Evolutionary conservation across 176 grass and related monocot species (phyloP).

Genomic region (Oryza australiensis): DNA sequence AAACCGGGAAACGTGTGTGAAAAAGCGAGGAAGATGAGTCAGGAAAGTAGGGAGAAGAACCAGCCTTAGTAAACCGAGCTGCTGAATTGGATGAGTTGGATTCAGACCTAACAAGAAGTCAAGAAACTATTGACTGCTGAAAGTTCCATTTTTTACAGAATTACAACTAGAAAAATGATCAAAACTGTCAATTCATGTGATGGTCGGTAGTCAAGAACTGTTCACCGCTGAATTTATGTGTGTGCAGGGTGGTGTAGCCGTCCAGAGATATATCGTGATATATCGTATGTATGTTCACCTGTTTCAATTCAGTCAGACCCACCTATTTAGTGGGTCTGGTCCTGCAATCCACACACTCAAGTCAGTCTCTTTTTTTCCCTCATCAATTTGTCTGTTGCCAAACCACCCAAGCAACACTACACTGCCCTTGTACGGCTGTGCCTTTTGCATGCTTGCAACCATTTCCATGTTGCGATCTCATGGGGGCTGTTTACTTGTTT

Average conservation of each 20-base stretch:
- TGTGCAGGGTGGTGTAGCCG: too few relatives aligned
- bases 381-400: not conserved
- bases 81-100: not conserved
- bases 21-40: too few relatives aligned
- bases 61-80: too few relatives aligned
- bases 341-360: not conserved
- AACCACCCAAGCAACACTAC: not conserved
- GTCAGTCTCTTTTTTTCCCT: not conserved
- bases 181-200: not conserved
- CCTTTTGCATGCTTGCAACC: not conserved
- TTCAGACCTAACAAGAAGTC: not conserved
- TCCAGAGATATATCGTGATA: too few relatives aligned
- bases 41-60: too few relatives aligned
- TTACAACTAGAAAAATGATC: not conserved
- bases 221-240: too few relatives aligned
- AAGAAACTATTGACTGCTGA: not conserved
- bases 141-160: not conserved
- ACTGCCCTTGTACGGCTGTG: not conserved
- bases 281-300: too few relatives aligned
- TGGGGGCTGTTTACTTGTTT: not conserved
- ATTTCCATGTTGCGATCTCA: not conserved
- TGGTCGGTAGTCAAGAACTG: too few relatives aligned
- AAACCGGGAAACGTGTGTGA: too few relatives aligned
- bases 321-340: not conserved
- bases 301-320: too few relatives aligned